Percentiles rank a stretch among this genome's conserved stretches.
These are phyloP conservation scores for Chaetomium globosum DNA, from an alignment of 2,329 filamentous ascomycete genomes.

Conservation along the genomic window DNA sequence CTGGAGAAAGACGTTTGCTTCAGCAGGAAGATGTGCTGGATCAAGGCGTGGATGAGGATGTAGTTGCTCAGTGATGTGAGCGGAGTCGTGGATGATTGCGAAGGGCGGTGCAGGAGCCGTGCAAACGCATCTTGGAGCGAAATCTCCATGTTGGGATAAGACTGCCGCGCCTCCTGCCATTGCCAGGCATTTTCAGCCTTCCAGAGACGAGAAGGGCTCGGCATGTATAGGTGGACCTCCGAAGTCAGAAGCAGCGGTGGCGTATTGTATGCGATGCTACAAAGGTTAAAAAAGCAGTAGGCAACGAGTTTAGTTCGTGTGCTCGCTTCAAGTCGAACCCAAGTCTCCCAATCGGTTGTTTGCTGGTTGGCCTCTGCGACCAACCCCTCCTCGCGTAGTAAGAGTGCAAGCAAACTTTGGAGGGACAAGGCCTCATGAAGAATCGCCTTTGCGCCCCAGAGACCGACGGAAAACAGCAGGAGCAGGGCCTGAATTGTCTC, in stretches of 20 bases:
- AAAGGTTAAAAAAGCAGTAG: conserved; percentile 65
- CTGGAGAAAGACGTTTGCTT: conserved; percentile 62
- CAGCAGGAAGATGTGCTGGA: conserved; percentile 72
- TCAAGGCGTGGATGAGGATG: conserved; percentile 69
- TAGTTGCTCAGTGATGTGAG: conserved; percentile 68
- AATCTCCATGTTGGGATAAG: conserved; percentile 54
- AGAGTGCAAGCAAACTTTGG: conserved; percentile 59
- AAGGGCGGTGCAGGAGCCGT: conserved; percentile 56
- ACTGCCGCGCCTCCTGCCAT: conserved; percentile 61
- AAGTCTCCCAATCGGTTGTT: conserved; percentile 59
- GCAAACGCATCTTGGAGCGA: conserved; percentile 61
- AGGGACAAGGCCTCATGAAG: conserved; percentile 62
- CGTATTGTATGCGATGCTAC: conserved; percentile 64
- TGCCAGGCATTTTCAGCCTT: conserved; percentile 60
- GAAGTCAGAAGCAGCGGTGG: conserved; percentile 61
- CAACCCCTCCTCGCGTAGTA: conserved; percentile 62
- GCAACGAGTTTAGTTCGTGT: conserved; percentile 63
- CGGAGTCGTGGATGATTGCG: conserved; percentile 52
- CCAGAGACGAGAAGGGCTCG: conserved; percentile 60
- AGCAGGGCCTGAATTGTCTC: conserved; percentile 68
- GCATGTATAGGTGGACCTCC: conserved; percentile 59
- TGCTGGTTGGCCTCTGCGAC: conserved; percentile 52
- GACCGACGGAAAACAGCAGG: conserved; percentile 61
- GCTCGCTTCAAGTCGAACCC: conserved; percentile 60
- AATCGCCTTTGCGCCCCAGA: conserved; percentile 64